Conservation (phyloP, 192 early-diverging fungal species). For the Pilobolus umbonatus region DNA sequence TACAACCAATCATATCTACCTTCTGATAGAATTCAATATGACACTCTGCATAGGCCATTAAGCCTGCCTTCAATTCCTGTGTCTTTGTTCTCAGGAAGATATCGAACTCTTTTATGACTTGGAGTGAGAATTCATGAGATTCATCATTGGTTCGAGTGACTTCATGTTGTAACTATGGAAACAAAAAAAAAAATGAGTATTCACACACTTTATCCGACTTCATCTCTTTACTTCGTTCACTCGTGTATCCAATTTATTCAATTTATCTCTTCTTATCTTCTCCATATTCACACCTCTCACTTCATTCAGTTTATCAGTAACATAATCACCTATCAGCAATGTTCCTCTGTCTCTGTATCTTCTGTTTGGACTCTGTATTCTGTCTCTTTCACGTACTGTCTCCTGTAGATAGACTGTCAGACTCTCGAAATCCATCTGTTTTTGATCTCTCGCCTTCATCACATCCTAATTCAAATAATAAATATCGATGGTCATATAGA, state of each 20-base stretch:
- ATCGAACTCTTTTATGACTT: constrained; percentile 79
- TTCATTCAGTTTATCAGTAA: constrained; percentile 86
- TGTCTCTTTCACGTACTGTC: constrained; percentile 66
- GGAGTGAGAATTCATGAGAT: constrained; percentile 67
- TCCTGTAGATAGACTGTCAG: constrained; percentile 74
- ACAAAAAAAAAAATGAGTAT: background rate
- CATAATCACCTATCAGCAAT: constrained; percentile 59
- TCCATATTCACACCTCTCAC: constrained; percentile 85
- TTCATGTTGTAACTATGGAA: constrained; percentile 67
- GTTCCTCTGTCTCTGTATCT: constrained; percentile 47
- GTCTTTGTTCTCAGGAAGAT: constrained; percentile 78
- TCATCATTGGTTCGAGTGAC: constrained; percentile 73
- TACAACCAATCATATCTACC: constrained; percentile 30
- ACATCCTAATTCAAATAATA: constrained; percentile 45
- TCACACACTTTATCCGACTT: too few relatives aligned
- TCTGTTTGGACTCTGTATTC: constrained; percentile 59
- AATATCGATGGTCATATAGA: constrained; percentile 36
- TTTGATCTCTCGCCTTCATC: constrained; percentile 83
- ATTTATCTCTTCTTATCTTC: constrained; percentile 70
- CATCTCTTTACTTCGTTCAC: constrained; percentile 57
- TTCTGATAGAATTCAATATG: constrained; percentile 85
- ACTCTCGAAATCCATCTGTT: constrained; percentile 94
- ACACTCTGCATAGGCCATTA: constrained; percentile 69
- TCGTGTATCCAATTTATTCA: constrained; percentile 66
- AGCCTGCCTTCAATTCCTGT: constrained; percentile 71